Evolutionary conservation across 2,329 filamentous ascomycete genomes (phyloP), one percentile per base, ranked within the genome.

Genomic region (Biscogniauxia mediterranea): DNA sequence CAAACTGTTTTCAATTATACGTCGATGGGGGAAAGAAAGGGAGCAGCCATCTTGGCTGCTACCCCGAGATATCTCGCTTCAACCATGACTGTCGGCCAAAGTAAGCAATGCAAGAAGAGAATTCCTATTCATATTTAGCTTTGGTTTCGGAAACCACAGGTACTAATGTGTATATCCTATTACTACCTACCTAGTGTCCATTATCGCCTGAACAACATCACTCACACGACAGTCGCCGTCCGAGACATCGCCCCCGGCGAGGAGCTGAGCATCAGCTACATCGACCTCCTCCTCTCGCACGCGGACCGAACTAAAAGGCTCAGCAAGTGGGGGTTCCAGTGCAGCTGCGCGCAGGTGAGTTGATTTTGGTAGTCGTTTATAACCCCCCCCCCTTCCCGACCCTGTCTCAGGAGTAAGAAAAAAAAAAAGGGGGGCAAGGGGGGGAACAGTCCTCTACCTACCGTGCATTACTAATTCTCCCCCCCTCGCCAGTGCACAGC

Each of bases 31-130:
- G 65, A 0, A 56, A 69, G 7, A 60, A 68, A 13, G 61, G 68
- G 1, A 66, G 66, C 1, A 64, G 68, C 2, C 77, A 78, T 54
- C 60, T 77, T 3, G 74, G 69, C 3, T 67, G 66, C 9, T 79
- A 73, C 54, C 74, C 75, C 4, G 73, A 76, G 19, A 69, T 75
- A 2, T 71, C 73, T 25, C 67, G 67, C 49, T 65, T 78, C 7
- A 79, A 79, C 57, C 77, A 79, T 55, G 76, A 78, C 62, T 79
- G 77, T 54, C 68, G 76, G 50, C 76, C 77, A 26, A 79, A 78
- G 76, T 77, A 57, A 73, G 74, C 6, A 17, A 25, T 11, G 2
- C 19, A 8, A 20, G 17, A 19, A 17, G 20, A 19, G 17, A 32
- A 42, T 32, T 42, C 13, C 54, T 50, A 2, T 9, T 6, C 7